Base-by-base conservation (phyloP, 2,329 filamentous ascomycete species). In the Ceratocystis cacaofunesta region DNA sequence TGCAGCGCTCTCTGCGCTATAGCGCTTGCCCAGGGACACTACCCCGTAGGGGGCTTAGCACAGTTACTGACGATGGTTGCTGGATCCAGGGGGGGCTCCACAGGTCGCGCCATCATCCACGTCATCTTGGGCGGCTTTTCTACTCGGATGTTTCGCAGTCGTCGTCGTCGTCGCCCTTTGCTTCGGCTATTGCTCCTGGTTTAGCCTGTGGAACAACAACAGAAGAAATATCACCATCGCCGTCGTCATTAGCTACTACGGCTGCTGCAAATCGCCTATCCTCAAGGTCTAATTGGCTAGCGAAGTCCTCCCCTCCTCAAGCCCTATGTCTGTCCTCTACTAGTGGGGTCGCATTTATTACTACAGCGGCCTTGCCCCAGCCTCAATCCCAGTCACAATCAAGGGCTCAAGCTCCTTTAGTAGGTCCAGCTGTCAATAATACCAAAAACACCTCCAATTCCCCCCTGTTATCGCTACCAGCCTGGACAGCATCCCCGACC, bases 381-480 rank as follows among this genome's bases (percentile, higher is more conserved):
- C 6, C 46, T 8, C 46, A 50, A 22, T n/a, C 22, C 46, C 46
- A 32, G 52, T 30, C 28, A n/a, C 55, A 41, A 48, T 3, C 44
- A 46, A 55, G 58, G 32, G 30, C 41, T 61, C 58, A 64, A 64
- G 41, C 61, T 62, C 44, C 52, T 58, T 58, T 58, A 58, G 52
- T 32, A 57, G 52, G 22, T 17, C 22, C 52, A 28, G 52, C 28
- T 58, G 52, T n/a, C 30, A n/a, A 30, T 58, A 32, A 7, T 58
- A 30, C 3, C n/a, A n/a, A 30, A 30, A 32, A 3, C 28, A 32
- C 12, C 12, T 5, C 52, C 52, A 30, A 58, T 6, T 17, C 52
- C 25, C 52, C 52, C 52, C 52, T 58, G 52, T 32, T 32, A 17
- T 19, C 15, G 52, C 48, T 25, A 6, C 52, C 52, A 58, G 52